Evolutionary conservation across 805 yeast genomes (phyloP), one percentile per base, ranked within the genome.

Genomic region (Candida taoyuanica): DNA sequence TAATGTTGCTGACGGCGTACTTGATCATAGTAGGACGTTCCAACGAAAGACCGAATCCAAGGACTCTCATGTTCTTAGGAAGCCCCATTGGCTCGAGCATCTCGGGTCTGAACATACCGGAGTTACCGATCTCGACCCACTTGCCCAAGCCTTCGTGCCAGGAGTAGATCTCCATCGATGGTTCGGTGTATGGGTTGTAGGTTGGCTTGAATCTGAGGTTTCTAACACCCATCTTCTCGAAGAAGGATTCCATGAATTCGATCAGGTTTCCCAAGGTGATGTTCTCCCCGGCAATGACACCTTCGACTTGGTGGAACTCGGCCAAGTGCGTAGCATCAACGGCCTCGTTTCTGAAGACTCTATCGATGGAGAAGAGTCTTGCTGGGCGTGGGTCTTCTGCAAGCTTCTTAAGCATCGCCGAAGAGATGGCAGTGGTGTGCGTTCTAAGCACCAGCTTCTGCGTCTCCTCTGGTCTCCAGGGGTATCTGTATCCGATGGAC

Each of bases 1-100:
- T 82, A 56, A 93, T 93, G 64, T 93, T 93, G 50, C 87, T 81
- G 42, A 93, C 96, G 43, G 83, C 95, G 60, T 93, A 93, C 68
- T 91, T 93, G 64, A 93, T 93, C 99, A 93, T 93, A 23, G 99
- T 93, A 48, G 99, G 99, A 70, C 99, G 82, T 68, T 93, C 99
- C 61, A 93, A 74, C 17, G 95, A 84, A 55, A 93, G 73, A 58
- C 99, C 99, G 88, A 95, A 93, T 46, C 99, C 99, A 50, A 88
- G 75, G 11, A 91, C 98, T 62, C 97, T 76, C 70, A 94, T 65
- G 60, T 86, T 84, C 70, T 81, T 81, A 43, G 98, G 98, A 58
- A 93, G 75, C 25, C 99, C 99, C 98, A 93, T 91, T 31, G 96
- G 70, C 68, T 88, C 96, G 61, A 94, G 74, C 99, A 93, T 93